Percentiles rank a stretch among this genome's conserved stretches.
Evolutionary conservation across 2,329 filamentous ascomycete species (phyloP).

Genomic region (Lasiodiplodia sp.): DNA sequence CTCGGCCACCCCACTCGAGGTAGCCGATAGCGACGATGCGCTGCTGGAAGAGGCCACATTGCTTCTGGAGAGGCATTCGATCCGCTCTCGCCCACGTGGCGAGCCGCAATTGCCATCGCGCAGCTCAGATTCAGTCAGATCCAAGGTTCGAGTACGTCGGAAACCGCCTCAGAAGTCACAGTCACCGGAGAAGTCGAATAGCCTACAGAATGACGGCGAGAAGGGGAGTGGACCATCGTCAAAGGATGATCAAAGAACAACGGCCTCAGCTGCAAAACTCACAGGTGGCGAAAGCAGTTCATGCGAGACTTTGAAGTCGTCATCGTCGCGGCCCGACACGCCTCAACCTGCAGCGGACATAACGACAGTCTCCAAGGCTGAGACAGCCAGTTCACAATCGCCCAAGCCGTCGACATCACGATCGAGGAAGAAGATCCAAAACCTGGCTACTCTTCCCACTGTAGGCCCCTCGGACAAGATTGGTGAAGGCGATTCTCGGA

Average conservation of each 20-base stretch:
- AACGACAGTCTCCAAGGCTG: constrained; percentile 31
- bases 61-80: constrained; percentile 15
- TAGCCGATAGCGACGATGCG: constrained; percentile 12
- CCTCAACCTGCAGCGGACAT: constrained; percentile 21
- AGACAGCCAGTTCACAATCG: constrained; percentile 28
- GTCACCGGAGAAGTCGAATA: constrained; percentile 35
- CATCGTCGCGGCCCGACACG: constrained; percentile 31
- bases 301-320: constrained; percentile 31
- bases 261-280: not conserved
- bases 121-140: constrained; percentile 37
- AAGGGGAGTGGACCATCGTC: constrained; percentile 28
- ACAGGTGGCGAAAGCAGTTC: constrained; percentile 9
- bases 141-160: constrained; percentile 45
- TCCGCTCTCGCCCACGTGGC: not conserved
- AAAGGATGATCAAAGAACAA: not conserved
- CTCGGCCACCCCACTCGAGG: constrained; percentile 11
- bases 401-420: not conserved
- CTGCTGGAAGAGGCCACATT: constrained; percentile 14
- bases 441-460: constrained; percentile 14
- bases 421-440: constrained; percentile 7
- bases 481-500: constrained; percentile 81
- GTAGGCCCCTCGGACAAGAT: constrained; percentile 63
- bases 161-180: constrained; percentile 14
- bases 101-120: not conserved
- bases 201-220: constrained; percentile 35